Percentiles rank a stretch among this genome's conserved stretches.
Evolutionary conservation across 2,329 filamentous ascomycete genomes (phyloP).

Genomic region (Xylaria sp.): DNA sequence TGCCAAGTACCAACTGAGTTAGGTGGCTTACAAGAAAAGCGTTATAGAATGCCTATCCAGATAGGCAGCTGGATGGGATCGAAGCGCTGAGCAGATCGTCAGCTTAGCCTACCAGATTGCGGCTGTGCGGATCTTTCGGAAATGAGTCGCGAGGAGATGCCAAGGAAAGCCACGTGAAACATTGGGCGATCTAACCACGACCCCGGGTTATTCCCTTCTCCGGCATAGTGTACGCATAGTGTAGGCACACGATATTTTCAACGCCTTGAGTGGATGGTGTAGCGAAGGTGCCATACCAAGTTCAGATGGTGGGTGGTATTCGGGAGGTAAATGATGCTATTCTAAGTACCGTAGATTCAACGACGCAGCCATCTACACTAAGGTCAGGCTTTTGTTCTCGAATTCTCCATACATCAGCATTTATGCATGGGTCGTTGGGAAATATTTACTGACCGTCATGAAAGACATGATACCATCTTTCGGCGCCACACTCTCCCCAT

Average conservation of each 20-base stretch:
- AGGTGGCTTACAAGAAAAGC: conserved; percentile 1
- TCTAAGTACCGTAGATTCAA: conserved; percentile 3
- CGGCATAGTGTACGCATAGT: neutral
- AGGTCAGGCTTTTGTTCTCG: neutral
- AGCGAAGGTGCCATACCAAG: neutral
- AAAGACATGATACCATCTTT: conserved; percentile 20
- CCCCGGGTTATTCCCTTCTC: neutral
- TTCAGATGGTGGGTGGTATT: conserved; percentile 5
- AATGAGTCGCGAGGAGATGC: conserved; percentile 25
- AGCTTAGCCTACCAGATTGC: conserved; percentile 10
- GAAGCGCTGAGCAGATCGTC: conserved; percentile 10
- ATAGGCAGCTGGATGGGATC: conserved; percentile 6
- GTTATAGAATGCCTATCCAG: conserved; percentile 7
- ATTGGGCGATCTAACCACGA: conserved; percentile 26
- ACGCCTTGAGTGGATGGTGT: neutral
- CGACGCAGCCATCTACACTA: neutral
- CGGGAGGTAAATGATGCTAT: conserved; percentile 17
- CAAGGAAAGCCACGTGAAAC: conserved; percentile 37
- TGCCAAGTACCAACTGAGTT: neutral
- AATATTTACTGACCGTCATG: neutral
- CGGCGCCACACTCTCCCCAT: conserved; percentile 17
- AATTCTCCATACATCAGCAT: conserved; percentile 8
- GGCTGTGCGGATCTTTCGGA: conserved; percentile 38
- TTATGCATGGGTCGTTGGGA: conserved; percentile 34
- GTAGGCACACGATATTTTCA: neutral